Conservation (phyloP, 2,329 filamentous ascomycete species). For the Bipolaris oryzae region DNA sequence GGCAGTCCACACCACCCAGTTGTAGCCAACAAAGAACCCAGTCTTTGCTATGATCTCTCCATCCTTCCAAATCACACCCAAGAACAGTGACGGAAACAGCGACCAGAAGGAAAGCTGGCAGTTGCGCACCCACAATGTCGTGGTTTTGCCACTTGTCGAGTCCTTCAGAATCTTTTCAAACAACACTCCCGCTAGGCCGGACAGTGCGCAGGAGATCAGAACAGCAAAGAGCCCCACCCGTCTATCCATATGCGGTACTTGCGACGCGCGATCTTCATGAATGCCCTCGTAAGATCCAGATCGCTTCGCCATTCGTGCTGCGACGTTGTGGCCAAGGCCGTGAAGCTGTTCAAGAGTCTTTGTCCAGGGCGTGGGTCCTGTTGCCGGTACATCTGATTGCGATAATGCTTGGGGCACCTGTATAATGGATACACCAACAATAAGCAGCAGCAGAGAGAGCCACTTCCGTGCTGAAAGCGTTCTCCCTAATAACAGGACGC, state of each 20-base stretch:
- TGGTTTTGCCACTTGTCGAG: conserved; percentile 67
- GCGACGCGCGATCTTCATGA: conserved; percentile 62
- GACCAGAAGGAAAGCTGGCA: conserved; percentile 95
- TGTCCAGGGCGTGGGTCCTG: conserved; percentile 74
- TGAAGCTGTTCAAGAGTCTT: conserved; percentile 79
- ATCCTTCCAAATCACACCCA: conserved; percentile 86
- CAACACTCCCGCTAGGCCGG: conserved; percentile 83
- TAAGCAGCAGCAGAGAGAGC: conserved; percentile 78
- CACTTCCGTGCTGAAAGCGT: conserved; percentile 75
- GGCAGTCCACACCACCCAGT: conserved; percentile 85
- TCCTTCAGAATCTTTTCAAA: conserved; percentile 94
- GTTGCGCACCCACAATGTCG: conserved; percentile 91
- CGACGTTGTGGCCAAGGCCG: conserved; percentile 62
- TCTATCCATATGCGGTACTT: conserved; percentile 70
- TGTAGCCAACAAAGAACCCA: conserved; percentile 95
- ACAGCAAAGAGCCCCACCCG: conserved; percentile 80
- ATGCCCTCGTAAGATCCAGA: conserved; percentile 94
- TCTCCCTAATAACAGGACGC: conserved; percentile 75
- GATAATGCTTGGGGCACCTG: conserved; percentile 72
- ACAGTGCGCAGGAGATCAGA: conserved; percentile 76
- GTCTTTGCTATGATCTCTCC: conserved; percentile 80
- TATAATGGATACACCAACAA: conserved; percentile 82
- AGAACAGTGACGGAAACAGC: conserved; percentile 82
- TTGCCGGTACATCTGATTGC: conserved; percentile 58
- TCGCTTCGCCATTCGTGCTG: conserved; percentile 59